Evolutionary conservation across 768 basidiomycete genomes (phyloP).

Genomic region (Terana coerulea): DNA sequence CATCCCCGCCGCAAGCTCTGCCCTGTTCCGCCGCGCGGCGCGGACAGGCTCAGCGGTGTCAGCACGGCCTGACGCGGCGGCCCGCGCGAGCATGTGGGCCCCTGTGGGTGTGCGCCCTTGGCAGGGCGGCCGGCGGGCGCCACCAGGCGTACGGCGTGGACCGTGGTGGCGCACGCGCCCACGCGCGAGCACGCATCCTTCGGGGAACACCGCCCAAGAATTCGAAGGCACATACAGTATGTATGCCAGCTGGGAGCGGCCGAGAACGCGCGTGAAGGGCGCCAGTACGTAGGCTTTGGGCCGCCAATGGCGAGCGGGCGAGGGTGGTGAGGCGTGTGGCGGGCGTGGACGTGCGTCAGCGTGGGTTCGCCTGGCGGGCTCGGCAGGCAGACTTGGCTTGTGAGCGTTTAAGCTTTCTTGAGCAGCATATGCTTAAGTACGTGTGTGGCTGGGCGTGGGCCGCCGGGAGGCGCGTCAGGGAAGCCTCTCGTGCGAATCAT

Average conservation of each 20-base stretch:
- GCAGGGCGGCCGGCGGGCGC: neutral
- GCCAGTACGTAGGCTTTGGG: neutral
- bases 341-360: neutral
- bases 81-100: neutral
- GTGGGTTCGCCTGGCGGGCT: too few species aligned
- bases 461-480: too few species aligned
- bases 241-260: too few species aligned
- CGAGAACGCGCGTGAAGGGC: too few species aligned
- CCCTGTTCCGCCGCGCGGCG: neutral
- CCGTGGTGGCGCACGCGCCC: neutral
- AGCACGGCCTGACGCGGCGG: neutral
- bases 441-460: too few species aligned
- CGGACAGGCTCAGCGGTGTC: neutral
- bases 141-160: too few species aligned
- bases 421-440: too few species aligned
- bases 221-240: conserved; percentile 10
- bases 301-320: neutral
- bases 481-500: too few species aligned
- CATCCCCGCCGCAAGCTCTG: too few species aligned
- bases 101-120: neutral
- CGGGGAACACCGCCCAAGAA: conserved; percentile 2
- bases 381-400: too few species aligned
- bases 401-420: too few species aligned
- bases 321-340: neutral
- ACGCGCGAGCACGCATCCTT: neutral